A percentile compares a stretch with the other conserved stretches of the same genome.
Evolutionary conservation across 768 basidiomycete species (phyloP).

Genomic region (Amyloporia xantha): DNA sequence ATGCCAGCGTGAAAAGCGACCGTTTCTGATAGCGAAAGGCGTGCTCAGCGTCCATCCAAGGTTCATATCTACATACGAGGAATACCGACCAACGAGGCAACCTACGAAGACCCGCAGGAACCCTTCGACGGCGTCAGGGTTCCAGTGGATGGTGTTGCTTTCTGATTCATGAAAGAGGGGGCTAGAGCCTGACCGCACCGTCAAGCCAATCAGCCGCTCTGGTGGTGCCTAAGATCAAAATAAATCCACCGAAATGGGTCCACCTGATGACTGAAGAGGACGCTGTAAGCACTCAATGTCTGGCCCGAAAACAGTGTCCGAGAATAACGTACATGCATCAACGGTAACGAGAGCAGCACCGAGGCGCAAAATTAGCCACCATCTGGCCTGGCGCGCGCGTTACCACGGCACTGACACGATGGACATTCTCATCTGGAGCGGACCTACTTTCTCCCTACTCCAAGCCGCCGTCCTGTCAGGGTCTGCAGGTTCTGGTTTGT

Average conservation of each 20-base stretch:
- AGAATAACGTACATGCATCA: conserved; percentile 61
- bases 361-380: conserved; percentile 52
- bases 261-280: conserved; percentile 61
- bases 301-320: background rate
- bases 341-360: conserved; percentile 52
- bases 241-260: conserved; percentile 56
- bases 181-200: conserved; percentile 8
- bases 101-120: conserved; percentile 60
- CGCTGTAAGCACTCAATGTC: background rate
- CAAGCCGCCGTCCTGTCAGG: background rate
- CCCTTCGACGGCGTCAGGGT: conserved; percentile 37
- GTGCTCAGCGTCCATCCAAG: too few species aligned
- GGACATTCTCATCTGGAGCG: background rate
- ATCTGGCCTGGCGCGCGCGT: conserved; percentile 39
- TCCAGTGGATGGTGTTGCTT: conserved; percentile 36
- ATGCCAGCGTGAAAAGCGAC: conserved; percentile 68
- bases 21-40: conserved; percentile 56
- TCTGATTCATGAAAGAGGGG: conserved; percentile 7
- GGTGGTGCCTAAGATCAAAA: background rate
- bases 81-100: conserved; percentile 49
- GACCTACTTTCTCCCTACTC: conserved; percentile 8
- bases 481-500: background rate
- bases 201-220: conserved; percentile 1
- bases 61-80: too few species aligned
- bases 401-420: conserved; percentile 23